Evolutionary conservation across 1,284 basidiomycete species (phyloP).

Genomic region (Cryptococcus sp.): DNA sequence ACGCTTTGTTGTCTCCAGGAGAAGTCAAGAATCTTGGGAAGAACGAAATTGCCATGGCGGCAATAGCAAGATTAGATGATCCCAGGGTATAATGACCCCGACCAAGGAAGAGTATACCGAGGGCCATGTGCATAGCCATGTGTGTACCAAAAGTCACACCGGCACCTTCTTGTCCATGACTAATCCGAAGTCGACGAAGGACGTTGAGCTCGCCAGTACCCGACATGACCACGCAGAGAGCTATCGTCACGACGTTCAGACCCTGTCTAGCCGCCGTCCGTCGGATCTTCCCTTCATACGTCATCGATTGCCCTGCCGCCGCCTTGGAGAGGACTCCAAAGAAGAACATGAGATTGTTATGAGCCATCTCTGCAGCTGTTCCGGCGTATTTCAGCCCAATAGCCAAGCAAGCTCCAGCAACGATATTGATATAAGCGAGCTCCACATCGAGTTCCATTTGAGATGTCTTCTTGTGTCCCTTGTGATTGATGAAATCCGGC

Average conservation of each 20-base stretch:
- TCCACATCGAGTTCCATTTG: constrained; percentile 69
- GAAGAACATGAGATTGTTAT: constrained; percentile 71
- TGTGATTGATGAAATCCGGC: constrained; percentile 64
- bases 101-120: constrained; percentile 91
- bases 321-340: constrained; percentile 63
- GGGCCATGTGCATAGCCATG: constrained; percentile 82
- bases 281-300: constrained; percentile 79
- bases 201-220: constrained; percentile 92
- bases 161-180: constrained; percentile 80
- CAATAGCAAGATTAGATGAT: constrained; percentile 84
- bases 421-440: constrained; percentile 79
- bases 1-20: constrained; percentile 82
- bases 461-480: constrained; percentile 47
- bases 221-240: constrained; percentile 87
- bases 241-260: constrained; percentile 77
- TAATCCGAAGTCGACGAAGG: constrained; percentile 78
- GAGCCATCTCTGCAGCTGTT: constrained; percentile 79
- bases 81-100: constrained; percentile 89
- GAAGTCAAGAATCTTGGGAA: constrained; percentile 78
- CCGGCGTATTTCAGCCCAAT: constrained; percentile 91
- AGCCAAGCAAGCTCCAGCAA: constrained; percentile 85
- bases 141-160: constrained; percentile 83
- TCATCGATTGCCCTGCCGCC: constrained; percentile 58
- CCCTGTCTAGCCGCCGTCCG: constrained; percentile 82
- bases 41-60: constrained; percentile 81